phyloP scores from a whole-genome alignment of 2,329 filamentous ascomycete species.

The Chaetomiaceae sp. region DNA sequence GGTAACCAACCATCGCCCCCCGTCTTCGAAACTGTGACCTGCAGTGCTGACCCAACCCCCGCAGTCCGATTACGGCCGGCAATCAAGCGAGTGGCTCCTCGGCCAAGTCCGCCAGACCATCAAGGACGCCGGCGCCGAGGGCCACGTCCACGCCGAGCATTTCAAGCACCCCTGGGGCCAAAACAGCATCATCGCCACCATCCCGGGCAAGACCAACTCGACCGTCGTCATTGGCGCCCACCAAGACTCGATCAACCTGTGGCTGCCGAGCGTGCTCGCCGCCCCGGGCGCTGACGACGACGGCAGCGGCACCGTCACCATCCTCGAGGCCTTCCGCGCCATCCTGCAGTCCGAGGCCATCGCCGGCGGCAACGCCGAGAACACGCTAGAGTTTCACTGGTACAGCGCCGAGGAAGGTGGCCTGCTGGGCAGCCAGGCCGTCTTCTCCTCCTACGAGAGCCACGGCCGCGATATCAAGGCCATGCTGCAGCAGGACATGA shows the following conservation, averaged over 20 bases:
- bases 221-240: slow-evolving; percentile 88
- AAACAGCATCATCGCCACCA: slow-evolving; percentile 83
- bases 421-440: slow-evolving; percentile 79
- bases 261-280: slow-evolving; percentile 74
- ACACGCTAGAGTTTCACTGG: slow-evolving; percentile 96
- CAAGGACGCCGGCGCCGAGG: slow-evolving; percentile 62
- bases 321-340: slow-evolving; percentile 82
- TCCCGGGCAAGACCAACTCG: slow-evolving; percentile 78
- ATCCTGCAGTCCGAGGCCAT: slow-evolving; percentile 70
- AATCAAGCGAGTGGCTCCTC: slow-evolving; percentile 86
- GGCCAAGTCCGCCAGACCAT: slow-evolving; percentile 69
- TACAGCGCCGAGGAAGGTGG: slow-evolving; percentile 89
- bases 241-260: slow-evolving; percentile 93
- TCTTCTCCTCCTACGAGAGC: slow-evolving; percentile 78
- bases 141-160: slow-evolving; percentile 62
- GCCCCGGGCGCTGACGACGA: slow-evolving; percentile 96
- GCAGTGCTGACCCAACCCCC: slow-evolving; percentile 26
- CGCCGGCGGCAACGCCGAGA: slow-evolving; percentile 64
- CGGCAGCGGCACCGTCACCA: slow-evolving; percentile 88
- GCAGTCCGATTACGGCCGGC: slow-evolving; percentile 65
- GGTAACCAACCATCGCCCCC: not conserved
- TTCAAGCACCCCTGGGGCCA: slow-evolving; percentile 87
- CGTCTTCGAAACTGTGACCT: not conserved
- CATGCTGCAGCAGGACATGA: slow-evolving; percentile 99
- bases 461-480: slow-evolving; percentile 74